Evolutionary conservation across 1,284 basidiomycete species (phyloP).

Genomic region (Pterulicium gracile): DNA sequence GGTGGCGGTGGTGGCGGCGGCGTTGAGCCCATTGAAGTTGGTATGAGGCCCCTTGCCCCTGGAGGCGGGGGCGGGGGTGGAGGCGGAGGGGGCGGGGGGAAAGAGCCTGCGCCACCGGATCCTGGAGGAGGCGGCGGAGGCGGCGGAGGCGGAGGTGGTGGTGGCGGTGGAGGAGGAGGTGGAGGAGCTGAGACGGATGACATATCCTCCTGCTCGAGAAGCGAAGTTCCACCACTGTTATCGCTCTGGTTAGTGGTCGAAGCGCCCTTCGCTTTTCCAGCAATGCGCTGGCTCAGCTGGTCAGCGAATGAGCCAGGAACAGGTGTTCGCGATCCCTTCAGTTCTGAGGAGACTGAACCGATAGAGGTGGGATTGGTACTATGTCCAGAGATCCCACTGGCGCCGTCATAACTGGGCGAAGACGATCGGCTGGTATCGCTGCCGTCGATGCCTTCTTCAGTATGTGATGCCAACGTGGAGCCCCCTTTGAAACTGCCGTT

Average conservation of each 20-base stretch:
- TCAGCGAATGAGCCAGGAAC: conserved; percentile 44
- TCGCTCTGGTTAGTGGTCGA: conserved; percentile 20
- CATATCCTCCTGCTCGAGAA: conserved; percentile 9
- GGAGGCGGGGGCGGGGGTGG: too few relatives aligned
- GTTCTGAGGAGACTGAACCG: conserved; percentile 41
- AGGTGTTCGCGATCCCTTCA: conserved; percentile 21
- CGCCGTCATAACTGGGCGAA: too few relatives aligned
- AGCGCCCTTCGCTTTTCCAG: conserved; percentile 28
- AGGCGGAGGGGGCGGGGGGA: conserved; percentile 7
- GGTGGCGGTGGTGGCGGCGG: conserved; percentile 39
- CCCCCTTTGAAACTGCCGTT: conserved; percentile 29
- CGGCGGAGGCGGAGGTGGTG: conserved; percentile 24
- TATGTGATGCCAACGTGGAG: conserved; percentile 30
- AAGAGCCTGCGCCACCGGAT: neutral
- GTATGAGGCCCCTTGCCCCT: too few relatives aligned
- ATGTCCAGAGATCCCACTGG: too few relatives aligned
- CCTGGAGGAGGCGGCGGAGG: conserved; percentile 25
- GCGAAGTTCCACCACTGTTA: neutral
- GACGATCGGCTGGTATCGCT: conserved; percentile 26
- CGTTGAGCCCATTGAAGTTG: conserved; percentile 17
- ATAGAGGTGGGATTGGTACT: conserved; percentile 46
- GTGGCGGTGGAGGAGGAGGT: conserved; percentile 19
- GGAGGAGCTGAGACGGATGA: conserved; percentile 19
- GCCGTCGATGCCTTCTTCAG: conserved; percentile 30
- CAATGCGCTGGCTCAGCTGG: conserved; percentile 44